Conservation (phyloP, 2,329 filamentous ascomycete species). For the Colletotrichum orbiculare region DNA sequence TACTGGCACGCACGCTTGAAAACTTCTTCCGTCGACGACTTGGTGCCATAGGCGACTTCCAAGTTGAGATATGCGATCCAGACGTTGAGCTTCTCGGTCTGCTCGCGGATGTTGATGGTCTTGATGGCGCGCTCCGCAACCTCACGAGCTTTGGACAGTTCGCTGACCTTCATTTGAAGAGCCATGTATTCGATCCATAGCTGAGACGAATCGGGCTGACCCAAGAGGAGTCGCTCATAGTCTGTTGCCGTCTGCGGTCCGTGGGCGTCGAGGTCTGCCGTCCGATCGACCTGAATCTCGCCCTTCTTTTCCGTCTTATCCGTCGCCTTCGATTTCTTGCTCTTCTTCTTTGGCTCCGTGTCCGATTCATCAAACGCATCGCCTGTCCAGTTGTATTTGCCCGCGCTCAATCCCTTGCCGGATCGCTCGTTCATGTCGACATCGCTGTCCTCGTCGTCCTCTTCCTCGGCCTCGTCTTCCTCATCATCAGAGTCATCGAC, state of each 20-base stretch:
- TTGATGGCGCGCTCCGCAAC: slow-evolving; percentile 90
- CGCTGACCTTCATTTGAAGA: slow-evolving; percentile 94
- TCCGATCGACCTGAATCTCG: slow-evolving; percentile 86
- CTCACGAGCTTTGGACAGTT: slow-evolving; percentile 87
- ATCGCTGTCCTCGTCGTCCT: slow-evolving; percentile 52
- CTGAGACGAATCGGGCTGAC: slow-evolving; percentile 90
- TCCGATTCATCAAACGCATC: slow-evolving; percentile 72
- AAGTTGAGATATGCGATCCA: slow-evolving; percentile 96
- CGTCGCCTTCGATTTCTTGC: slow-evolving; percentile 39
- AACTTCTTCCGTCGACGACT: slow-evolving; percentile 83
- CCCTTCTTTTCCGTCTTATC: slow-evolving; percentile 70
- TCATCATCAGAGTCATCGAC: slow-evolving; percentile 46
- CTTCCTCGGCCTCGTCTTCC: slow-evolving; percentile 54
- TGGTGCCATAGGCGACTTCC: slow-evolving; percentile 88
- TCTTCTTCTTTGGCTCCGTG: slow-evolving; percentile 55
- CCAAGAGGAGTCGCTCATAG: slow-evolving; percentile 91
- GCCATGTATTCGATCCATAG: slow-evolving; percentile 99
- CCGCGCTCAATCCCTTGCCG: slow-evolving; percentile 57
- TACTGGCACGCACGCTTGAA: slow-evolving; percentile 95
- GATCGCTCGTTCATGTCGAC: slow-evolving; percentile 53
- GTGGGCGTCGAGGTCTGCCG: slow-evolving; percentile 88
- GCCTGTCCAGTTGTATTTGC: slow-evolving; percentile 90
- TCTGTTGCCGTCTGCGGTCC: slow-evolving; percentile 92
- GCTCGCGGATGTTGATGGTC: slow-evolving; percentile 90
- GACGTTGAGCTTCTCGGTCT: slow-evolving; percentile 92